Base-by-base conservation (phyloP, 169 alveolate species). In the Cryptosporidium parvum region DNA sequence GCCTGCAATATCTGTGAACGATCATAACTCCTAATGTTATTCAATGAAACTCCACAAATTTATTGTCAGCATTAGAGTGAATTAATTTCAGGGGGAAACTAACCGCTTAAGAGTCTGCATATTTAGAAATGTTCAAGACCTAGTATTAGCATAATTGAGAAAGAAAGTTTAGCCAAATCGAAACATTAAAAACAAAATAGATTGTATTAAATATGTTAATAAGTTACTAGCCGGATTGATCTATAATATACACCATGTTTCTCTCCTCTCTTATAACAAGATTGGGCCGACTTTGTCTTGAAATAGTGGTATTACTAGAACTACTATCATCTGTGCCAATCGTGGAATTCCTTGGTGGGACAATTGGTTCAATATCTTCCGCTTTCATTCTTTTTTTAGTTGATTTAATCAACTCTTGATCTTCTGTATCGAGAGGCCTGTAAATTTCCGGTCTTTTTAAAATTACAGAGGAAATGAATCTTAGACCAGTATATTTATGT, bases 351-450 rank as follows among this genome's bases (percentile, higher is more conserved):
- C 75, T 80, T 26, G 62, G 89, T 31, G 89, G 89, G 21, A 80
- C 89, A 37, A 80, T 61, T 3, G 75, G 68, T 2, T 14, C 68
- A 62, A 80, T 80, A 7, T 42, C 53, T 39, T 62, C 68, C 14
- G 68, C 39, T 26, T 80, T 67, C 42, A 80, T 45, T 51, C 51
- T 42, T 29, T 37, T 37, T 48, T 80, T 80, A 44, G 89, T 80
- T 2, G 14, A 18, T 42, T 42, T 14, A 26, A 80, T 45, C 29
- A 80, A 23, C 21, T 80, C 89, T 42, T 33, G 70, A 33, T 80
- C 16, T 23, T 80, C 73, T 1, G 89, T 80, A 62, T 80, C 89
- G 3, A 45, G 80, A 16, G 89, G 89, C 16, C 89, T 59, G 35
- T 45, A 80, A 14, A 80, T 61, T 62, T 80, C 89, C 6, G 75